Evolutionary conservation across 306 rosid species (phyloP).

Genomic region (Quercus gilva): DNA sequence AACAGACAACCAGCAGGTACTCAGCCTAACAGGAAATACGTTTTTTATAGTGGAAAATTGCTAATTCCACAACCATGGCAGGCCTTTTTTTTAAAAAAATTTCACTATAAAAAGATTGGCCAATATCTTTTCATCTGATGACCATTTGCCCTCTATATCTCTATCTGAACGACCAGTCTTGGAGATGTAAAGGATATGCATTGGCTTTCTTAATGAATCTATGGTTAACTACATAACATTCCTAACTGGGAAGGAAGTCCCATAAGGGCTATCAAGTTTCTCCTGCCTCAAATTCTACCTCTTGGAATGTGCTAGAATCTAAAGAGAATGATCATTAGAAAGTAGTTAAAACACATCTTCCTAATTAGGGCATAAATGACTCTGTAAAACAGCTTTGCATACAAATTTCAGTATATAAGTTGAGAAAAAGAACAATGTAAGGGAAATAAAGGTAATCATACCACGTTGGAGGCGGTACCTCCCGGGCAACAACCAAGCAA

Average conservation of each 20-base stretch:
- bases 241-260: neutral
- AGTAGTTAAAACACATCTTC: neutral
- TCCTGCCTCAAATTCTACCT: neutral
- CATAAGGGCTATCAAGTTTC: neutral
- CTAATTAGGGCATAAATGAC: neutral
- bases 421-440: neutral
- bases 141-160: neutral
- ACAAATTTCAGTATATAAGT: neutral
- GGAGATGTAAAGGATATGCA: neutral
- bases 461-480: constrained; percentile 55
- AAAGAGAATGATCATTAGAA: neutral
- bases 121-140: neutral
- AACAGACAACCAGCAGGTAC: neutral
- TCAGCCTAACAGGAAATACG: neutral
- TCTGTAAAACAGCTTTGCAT: neutral
- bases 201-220: neutral
- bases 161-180: neutral
- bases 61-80: neutral
- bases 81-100: no score
- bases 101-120: neutral
- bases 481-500: constrained; percentile 53
- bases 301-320: neutral
- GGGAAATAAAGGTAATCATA: constrained; percentile 10
- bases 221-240: neutral
- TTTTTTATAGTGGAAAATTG: neutral